These are phyloP conservation scores for Epichloe amarillans DNA, from an alignment of 2,329 filamentous ascomycete genomes.

Conservation along the genomic window DNA sequence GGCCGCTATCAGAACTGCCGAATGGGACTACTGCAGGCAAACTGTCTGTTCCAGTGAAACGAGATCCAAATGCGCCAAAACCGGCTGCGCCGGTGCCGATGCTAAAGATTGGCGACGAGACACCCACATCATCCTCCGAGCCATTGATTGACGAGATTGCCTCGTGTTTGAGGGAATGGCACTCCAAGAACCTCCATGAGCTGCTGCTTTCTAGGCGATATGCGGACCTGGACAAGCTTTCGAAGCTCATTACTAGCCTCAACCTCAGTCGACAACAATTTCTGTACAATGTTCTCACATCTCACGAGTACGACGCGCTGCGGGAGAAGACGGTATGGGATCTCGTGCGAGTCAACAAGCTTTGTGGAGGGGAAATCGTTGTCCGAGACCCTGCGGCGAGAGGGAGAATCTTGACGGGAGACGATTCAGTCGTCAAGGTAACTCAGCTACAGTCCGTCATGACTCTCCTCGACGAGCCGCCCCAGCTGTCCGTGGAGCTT, in stretches of 20 bases:
- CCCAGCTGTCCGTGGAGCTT: constrained; percentile 51
- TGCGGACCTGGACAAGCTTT: constrained; percentile 64
- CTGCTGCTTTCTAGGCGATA: constrained; percentile 77
- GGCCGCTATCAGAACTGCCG: constrained; percentile 22
- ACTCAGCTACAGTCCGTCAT: constrained; percentile 89
- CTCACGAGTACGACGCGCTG: constrained; percentile 64
- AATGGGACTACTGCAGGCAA: constrained; percentile 27
- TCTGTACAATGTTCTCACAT: constrained; percentile 84
- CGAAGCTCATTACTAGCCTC: constrained; percentile 65
- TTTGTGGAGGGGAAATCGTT: constrained; percentile 86
- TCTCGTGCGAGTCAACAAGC: constrained; percentile 83
- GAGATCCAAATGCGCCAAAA: constrained; percentile 56
- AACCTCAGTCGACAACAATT: constrained; percentile 81
- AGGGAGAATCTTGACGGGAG: constrained; percentile 75
- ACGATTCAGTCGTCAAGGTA: constrained; percentile 86
- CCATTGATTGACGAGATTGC: constrained; percentile 95
- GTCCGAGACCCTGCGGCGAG: constrained; percentile 76
- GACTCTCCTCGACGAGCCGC: constrained; percentile 81
- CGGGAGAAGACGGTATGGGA: constrained; percentile 93
- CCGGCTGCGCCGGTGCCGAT: constrained; percentile 90
- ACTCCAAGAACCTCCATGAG: constrained; percentile 92
- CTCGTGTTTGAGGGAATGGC: constrained; percentile 93
- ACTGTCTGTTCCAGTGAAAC: constrained; percentile 35
- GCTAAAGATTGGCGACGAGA: constrained; percentile 96
- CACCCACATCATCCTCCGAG: constrained; percentile 75